phyloP scores from a whole-genome alignment of 768 basidiomycete genomes.

The Panellus pusillus region DNA sequence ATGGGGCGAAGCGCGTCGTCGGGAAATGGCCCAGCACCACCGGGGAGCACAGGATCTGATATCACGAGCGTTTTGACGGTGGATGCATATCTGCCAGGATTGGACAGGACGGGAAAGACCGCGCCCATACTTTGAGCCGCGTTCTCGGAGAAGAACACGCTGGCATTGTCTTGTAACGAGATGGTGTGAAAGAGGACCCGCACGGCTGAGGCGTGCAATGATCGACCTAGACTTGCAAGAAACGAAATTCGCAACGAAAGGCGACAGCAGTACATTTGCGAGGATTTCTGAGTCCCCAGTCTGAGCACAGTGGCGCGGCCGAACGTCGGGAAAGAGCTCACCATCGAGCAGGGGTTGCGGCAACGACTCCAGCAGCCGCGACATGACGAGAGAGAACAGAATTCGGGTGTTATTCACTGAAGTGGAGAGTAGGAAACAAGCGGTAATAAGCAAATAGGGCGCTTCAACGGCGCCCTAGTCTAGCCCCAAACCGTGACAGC shows the following conservation, averaged over 20 bases:
- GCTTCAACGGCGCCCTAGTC: too few relatives aligned
- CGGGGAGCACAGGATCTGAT: slow-evolving; percentile 12
- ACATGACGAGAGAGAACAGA: slow-evolving; percentile 10
- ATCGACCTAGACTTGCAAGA: slow-evolving; percentile 30
- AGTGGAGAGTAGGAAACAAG: neutral
- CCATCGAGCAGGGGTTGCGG: slow-evolving; percentile 27
- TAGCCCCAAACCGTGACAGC: too few relatives aligned
- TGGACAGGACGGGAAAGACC: slow-evolving; percentile 28
- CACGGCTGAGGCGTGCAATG: slow-evolving; percentile 30
- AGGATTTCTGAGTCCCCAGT: slow-evolving; percentile 16
- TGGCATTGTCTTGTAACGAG: slow-evolving; percentile 29
- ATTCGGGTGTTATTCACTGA: neutral
- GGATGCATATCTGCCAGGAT: slow-evolving; percentile 31
- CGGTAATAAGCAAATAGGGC: too few relatives aligned
- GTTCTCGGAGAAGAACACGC: slow-evolving; percentile 18
- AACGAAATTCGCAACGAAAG: slow-evolving; percentile 23
- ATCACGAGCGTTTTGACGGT: slow-evolving; percentile 31
- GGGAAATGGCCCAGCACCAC: neutral
- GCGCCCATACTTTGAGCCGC: slow-evolving; percentile 17
- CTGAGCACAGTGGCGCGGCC: slow-evolving; percentile 1
- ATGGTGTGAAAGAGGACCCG: slow-evolving; percentile 32
- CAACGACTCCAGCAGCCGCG: slow-evolving; percentile 17
- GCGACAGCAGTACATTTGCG: slow-evolving; percentile 14
- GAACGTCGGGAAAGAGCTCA: slow-evolving; percentile 10
- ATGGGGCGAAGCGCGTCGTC: slow-evolving; percentile 16